Evolutionary conservation across 2,329 filamentous ascomycete species (phyloP), one percentile per base, ranked within the genome.

Genomic region (Hysterium pulicare): DNA sequence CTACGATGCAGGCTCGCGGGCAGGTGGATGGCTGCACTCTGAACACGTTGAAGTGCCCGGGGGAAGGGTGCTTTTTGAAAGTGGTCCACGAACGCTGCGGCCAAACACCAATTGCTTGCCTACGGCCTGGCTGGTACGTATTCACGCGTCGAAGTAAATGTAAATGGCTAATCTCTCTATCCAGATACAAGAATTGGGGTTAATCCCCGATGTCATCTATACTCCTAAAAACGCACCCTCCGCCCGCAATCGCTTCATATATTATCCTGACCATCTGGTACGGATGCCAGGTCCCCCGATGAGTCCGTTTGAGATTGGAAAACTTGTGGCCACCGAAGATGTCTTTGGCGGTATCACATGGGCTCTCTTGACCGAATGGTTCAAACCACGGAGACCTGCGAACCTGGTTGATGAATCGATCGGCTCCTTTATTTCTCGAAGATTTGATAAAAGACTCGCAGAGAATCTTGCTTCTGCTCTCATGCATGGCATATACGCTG

Each of bases 401-500:
- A 55, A 63, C 24, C 46, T 78, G 20, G 52, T 69, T 16, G 87
- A 93, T 57, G 82, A 90, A 62, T 87, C 86, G 1, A 70, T 93
- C n/a, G 83, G 78, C 22, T 74, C 77, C 1, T 91, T 85, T 59
- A 61, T 89, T 6, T 66, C 69, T 2, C 71, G 81, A 22, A 67
- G 80, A 6, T 62, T 83, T 13, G 73, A 75, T 33, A 70, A 74
- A 17, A 64, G 72, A 24, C 50, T 86, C 5, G 81, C 81, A 11
- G 76, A 93, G 53, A 90, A 94, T 55, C 41, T 95, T 15, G 68
- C 82, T 5, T 95, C 89, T 4, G 89, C 84, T 1, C 61, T 82
- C 2, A 67, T 89, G 40, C 93, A 97, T 66, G 93, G 93, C 32
- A 89, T 97, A 45, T 95, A 94, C 65, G 93, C 90, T 17, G 93